Conservation (phyloP, 2,329 filamentous ascomycete species). For the Botrytis fabae region DNA sequence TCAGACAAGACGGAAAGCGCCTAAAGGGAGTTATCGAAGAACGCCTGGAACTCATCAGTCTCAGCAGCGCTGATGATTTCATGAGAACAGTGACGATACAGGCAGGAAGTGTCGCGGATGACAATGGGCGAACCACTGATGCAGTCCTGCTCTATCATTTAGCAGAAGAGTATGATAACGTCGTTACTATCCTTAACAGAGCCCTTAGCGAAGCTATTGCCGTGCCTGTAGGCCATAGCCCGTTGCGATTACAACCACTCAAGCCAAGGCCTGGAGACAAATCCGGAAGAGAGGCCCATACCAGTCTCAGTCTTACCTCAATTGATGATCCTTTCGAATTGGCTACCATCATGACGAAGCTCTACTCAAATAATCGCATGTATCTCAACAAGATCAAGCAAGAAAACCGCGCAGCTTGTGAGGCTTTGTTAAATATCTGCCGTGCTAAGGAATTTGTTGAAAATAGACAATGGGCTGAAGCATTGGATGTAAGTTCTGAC, state of each 20-base stretch:
- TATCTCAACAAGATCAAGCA: slow-evolving; percentile 61
- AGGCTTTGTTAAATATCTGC: slow-evolving; percentile 60
- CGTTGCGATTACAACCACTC: slow-evolving; percentile 64
- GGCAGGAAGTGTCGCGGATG: slow-evolving; percentile 88
- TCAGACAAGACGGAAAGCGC: slow-evolving; percentile 77
- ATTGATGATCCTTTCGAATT: slow-evolving; percentile 67
- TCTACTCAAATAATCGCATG: slow-evolving; percentile 62
- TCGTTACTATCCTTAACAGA: slow-evolving; percentile 86
- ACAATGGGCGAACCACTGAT: slow-evolving; percentile 90
- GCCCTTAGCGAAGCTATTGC: slow-evolving; percentile 87
- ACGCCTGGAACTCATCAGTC: slow-evolving; percentile 75
- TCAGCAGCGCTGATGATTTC: slow-evolving; percentile 79
- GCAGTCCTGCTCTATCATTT: slow-evolving; percentile 93
- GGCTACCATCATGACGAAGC: slow-evolving; percentile 59
- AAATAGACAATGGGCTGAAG: slow-evolving; percentile 57
- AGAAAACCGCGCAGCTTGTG: slow-evolving; percentile 58
- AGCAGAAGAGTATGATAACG: slow-evolving; percentile 91
- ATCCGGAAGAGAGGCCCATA: slow-evolving; percentile 31
- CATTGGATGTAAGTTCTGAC: slow-evolving; percentile 62
- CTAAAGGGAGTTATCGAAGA: slow-evolving; percentile 87
- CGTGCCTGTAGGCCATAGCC: slow-evolving; percentile 79
- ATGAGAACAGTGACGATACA: slow-evolving; percentile 90
- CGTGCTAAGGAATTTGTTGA: slow-evolving; percentile 61
- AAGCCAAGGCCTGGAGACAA: slow-evolving; percentile 40
- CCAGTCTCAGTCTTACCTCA: slow-evolving; percentile 61